Base-by-base conservation (phyloP, 768 basidiomycete genomes). In the Calocera viscosa region DNA sequence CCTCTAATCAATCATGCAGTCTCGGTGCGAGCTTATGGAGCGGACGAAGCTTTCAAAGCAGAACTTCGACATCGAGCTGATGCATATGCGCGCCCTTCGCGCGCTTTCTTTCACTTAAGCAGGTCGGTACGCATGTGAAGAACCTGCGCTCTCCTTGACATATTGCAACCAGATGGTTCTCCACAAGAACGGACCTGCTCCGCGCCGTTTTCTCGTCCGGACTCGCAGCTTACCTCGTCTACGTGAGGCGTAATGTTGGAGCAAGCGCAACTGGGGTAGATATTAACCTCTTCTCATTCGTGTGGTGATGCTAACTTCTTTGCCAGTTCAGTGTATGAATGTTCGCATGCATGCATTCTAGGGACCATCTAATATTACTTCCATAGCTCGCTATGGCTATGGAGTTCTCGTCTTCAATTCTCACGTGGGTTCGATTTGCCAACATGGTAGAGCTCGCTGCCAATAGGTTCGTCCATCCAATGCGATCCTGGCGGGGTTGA, bases 21-120 rank as follows among this genome's bases (percentile, higher is more conserved):
- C 1, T 75, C 86, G 8, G 84, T 90, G 66, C 80, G 87, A 28
- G 88, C 88, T 0, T 90, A 85, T 72, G 83, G 83, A 2, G 84
- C 83, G 5, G 80, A 87, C 74, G 73, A 77, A 33, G 66, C 74
- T 1, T 86, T 81, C 76, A 80, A 73, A 68, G 66, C 68, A 40
- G 78, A 82, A 68, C 80, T 82, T 2, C 72, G 71, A 30, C 49
- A 67, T 30, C 70, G 72, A 7, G 73, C 74, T 7, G 75, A 76
- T 64, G 73, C 72, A 64, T 77, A 69, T 34, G 26, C n/a, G 41
- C 26, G 19, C 2, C 19, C 32, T 10, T 53, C 49, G 14, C 33
- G 64, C n/a, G 39, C 40, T 1, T 70, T 69, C 72, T 77, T 76
- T 71, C 74, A 74, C 67, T 67, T 76, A 69, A 74, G 63, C 22